A percentile compares a stretch with the other conserved stretches of the same genome.
phyloP scores from a whole-genome alignment of 768 basidiomycete genomes.

The Mycena leptocephala region DNA sequence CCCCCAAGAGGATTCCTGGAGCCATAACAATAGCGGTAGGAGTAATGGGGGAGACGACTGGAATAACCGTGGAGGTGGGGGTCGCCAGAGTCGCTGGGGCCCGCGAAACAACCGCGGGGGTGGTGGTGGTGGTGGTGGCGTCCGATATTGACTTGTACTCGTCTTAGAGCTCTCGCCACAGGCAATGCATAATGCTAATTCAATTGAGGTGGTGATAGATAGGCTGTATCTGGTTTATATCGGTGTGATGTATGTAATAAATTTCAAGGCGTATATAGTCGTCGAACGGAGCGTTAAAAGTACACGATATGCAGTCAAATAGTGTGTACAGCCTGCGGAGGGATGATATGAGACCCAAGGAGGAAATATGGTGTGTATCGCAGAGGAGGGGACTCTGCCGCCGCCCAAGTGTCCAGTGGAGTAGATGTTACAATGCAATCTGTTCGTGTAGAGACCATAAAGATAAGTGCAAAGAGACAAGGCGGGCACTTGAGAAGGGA shows the following conservation, averaged over 20 bases:
- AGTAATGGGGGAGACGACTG: conserved; percentile 48
- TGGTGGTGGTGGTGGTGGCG: conserved; percentile 45
- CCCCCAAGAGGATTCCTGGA: conserved; percentile 65
- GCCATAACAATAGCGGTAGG: conserved; percentile 49
- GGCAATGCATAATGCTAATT: conserved; percentile 5
- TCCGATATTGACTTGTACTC: conserved; percentile 16
- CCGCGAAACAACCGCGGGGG: conserved; percentile 45
- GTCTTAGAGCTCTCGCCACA: background rate
- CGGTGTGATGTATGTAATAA: conserved; percentile 10
- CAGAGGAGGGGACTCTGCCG: background rate
- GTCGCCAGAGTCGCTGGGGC: conserved; percentile 46
- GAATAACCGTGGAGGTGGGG: conserved; percentile 53
- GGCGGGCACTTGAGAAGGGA: no score
- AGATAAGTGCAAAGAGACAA: conserved; percentile 13
- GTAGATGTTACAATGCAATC: conserved; percentile 11
- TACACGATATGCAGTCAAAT: background rate
- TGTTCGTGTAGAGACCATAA: conserved; percentile 32
- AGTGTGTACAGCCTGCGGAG: conserved; percentile 18
- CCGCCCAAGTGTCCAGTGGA: conserved; percentile 1
- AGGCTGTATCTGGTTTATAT: conserved; percentile 21
- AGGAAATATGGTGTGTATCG: background rate
- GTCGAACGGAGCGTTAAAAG: conserved; percentile 20
- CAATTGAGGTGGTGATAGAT: conserved; percentile 11
- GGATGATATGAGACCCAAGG: conserved; percentile 1
- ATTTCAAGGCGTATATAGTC: conserved; percentile 28